Percentiles rank a stretch among this genome's conserved stretches.
These are phyloP conservation scores for Citrus unshiu DNA, from an alignment of 345 rosid genomes.

Conservation along the genomic window DNA sequence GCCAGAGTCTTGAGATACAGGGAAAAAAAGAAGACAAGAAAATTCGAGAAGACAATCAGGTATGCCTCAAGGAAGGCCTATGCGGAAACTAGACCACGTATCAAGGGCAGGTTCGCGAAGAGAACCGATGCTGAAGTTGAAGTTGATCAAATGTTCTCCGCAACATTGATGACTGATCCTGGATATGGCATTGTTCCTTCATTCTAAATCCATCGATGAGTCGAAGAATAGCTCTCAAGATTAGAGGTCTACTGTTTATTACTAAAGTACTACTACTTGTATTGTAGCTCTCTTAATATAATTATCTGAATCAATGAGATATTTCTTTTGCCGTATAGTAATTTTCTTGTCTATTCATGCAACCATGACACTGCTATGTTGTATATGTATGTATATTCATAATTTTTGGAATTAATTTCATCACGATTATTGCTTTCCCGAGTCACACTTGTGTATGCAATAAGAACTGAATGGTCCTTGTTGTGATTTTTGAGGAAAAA, in stretches of 20 bases:
- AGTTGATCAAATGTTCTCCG: slow-evolving; percentile 60
- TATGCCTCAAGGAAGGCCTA: slow-evolving; percentile 98
- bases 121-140: slow-evolving; percentile 58
- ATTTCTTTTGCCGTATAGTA: slow-evolving; percentile 2
- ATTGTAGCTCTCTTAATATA: slow-evolving; percentile 18
- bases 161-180: slow-evolving; percentile 43
- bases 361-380: slow-evolving; percentile 12
- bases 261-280: slow-evolving; percentile 18
- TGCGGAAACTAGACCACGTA: slow-evolving; percentile 89
- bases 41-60: slow-evolving; percentile 91
- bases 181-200: slow-evolving; percentile 82
- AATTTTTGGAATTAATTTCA: slow-evolving; percentile 10
- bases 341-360: slow-evolving; percentile 14
- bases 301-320: slow-evolving; percentile 12
- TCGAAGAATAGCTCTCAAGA: neutral
- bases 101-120: slow-evolving; percentile 93
- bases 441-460: neutral
- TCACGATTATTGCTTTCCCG: neutral
- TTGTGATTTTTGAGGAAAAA: neutral
- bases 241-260: slow-evolving; percentile 11
- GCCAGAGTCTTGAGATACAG: slow-evolving; percentile 91
- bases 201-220: slow-evolving; percentile 29
- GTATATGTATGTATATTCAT: slow-evolving; percentile 27
- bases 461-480: neutral
- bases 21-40: slow-evolving; percentile 89